Evolutionary conservation across 2,329 filamentous ascomycete genomes (phyloP).

Genomic region (Botrytis deweyae): DNA sequence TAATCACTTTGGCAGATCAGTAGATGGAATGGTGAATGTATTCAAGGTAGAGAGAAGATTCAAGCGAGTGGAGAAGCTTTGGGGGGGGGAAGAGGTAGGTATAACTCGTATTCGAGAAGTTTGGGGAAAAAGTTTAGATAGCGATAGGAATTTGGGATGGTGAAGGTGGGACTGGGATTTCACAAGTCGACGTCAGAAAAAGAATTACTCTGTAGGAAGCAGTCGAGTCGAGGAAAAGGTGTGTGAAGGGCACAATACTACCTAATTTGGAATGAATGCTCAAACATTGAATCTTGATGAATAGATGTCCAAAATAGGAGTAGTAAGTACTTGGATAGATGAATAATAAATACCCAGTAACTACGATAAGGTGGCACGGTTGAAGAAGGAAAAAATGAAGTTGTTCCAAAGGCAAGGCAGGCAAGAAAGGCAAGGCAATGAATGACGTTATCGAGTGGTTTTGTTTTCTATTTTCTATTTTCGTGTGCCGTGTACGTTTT

Average conservation of each 20-base stretch:
- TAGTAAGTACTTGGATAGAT: neutral
- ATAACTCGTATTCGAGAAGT: neutral
- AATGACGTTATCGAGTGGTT: neutral
- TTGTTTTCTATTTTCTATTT: neutral
- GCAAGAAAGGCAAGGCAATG: neutral
- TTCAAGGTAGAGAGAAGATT: neutral
- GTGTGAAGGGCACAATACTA: neutral
- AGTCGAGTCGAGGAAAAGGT: neutral
- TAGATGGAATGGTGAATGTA: conserved; percentile 3
- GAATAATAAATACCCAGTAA: neutral
- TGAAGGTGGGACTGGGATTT: neutral
- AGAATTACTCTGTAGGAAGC: neutral
- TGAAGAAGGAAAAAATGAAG: neutral
- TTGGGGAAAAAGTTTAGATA: neutral
- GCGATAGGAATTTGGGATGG: neutral
- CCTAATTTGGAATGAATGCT: neutral
- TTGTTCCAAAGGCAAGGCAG: neutral
- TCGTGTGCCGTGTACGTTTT: neutral
- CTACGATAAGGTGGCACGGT: neutral
- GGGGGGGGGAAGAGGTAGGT: neutral
- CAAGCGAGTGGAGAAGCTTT: neutral
- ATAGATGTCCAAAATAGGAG: neutral
- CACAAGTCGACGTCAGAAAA: neutral
- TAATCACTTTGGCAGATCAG: conserved; percentile 9
- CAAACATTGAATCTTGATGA: neutral